A percentile compares a stretch with the other conserved stretches of the same genome.
Conservation (phyloP, 148 eudicot genomes). For the Vaccinium vitisidaea region DNA sequence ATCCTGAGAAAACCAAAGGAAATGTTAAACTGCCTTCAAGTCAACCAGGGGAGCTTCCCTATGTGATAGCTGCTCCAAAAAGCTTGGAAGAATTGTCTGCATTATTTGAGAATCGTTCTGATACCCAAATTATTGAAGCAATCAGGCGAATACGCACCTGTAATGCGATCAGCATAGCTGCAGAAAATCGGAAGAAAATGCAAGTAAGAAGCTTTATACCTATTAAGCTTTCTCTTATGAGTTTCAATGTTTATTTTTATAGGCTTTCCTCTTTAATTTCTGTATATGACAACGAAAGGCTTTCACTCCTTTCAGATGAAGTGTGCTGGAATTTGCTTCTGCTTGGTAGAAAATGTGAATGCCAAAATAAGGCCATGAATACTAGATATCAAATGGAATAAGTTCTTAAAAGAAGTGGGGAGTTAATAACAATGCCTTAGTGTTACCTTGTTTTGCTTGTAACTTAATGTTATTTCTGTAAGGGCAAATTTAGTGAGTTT, state of each 20-base stretch:
- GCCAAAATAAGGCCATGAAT: neutral
- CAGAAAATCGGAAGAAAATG: slow-evolving; percentile 85
- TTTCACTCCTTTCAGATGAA: neutral
- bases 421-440: neutral
- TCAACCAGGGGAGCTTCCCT: slow-evolving; percentile 69
- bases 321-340: neutral
- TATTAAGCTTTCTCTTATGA: neutral
- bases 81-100: slow-evolving; percentile 59
- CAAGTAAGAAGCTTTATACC: slow-evolving; percentile 55
- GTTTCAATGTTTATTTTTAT: neutral
- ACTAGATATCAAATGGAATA: neutral
- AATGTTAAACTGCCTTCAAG: slow-evolving; percentile 24
- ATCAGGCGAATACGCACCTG: slow-evolving; percentile 70
- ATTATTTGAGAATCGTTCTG: slow-evolving; percentile 56
- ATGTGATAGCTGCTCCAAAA: slow-evolving; percentile 77
- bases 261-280: neutral
- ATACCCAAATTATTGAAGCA: slow-evolving; percentile 71
- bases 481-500: neutral
- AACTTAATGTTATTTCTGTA: neutral
- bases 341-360: neutral
- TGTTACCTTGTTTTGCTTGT: neutral
- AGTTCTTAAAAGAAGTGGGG: neutral
- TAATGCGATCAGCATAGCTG: slow-evolving; percentile 80
- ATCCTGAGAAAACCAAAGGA: slow-evolving; percentile 26
- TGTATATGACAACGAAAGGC: neutral